Base-by-base conservation (phyloP, 1,284 basidiomycete species). In the Ceratobasidium theobromae region DNA sequence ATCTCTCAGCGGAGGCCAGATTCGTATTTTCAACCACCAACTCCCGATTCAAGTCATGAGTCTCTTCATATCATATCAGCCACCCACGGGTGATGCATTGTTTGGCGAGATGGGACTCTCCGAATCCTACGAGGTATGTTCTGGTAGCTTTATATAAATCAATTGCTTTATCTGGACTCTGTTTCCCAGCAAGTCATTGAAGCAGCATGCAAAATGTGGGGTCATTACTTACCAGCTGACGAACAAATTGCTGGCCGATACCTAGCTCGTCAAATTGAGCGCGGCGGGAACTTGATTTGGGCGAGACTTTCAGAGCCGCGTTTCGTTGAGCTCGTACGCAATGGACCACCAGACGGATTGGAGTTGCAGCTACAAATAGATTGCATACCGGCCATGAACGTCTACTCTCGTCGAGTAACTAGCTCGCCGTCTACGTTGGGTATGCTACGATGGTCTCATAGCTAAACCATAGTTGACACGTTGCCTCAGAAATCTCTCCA, bases 111-210 rank as follows among this genome's bases (percentile, higher is more conserved):
- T 65, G 28, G 49, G 33, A 49, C 38, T 27, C 28, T 65, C 60
- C 2, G 49, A 65, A 28, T 53, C 60, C n/a, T 65, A 53, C 28
- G 60, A 65, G 14, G 60, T 65, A 28, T 46, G 21, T 62, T 18
- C 23, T 28, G 21, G n/a, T 45, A 45, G 6, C 18, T 8, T 45
- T 11, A n/a, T n/a, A n/a, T n/a, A 9, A 11, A 5, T 45, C 6
- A 8, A 45, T 11, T 14, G 9, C 8, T 21, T 21, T 25, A 25
- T 25, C 28, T 49, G 30, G 27, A 9, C 12, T 23, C 16, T 4
- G 14, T n/a, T 18, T 28, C 46, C 9, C 25, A 65, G 60, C 49
- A 53, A 32, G 35, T 65, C 32, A 25, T 65, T 18, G 33, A 65
- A 12, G 27, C 46, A 18, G 60, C 27, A 16, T 65, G 60, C 51